Conservation (phyloP, 345 rosid species). For the Tarenaya hassleriana region DNA sequence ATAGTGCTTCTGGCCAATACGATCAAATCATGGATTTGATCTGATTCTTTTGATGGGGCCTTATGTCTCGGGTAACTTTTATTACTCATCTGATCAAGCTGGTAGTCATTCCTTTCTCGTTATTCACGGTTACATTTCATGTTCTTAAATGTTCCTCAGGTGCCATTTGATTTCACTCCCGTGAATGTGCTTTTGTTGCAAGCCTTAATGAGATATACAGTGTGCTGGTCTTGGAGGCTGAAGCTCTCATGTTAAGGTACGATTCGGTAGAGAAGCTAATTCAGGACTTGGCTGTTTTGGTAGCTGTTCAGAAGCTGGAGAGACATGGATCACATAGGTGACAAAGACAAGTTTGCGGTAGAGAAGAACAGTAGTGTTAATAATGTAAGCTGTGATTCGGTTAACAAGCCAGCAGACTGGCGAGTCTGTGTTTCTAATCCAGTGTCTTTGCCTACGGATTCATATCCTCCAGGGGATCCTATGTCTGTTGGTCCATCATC, state of each 20-base stretch:
- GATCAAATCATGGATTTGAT: conserved; percentile 15
- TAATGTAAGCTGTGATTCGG: conserved; percentile 46
- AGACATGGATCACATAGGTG: conserved; percentile 53
- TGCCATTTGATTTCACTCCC: too few species aligned
- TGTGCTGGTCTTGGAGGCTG: conserved; percentile 23
- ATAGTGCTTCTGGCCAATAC: conserved; percentile 14
- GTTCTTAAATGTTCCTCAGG: too few species aligned
- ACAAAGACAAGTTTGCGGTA: conserved; percentile 49
- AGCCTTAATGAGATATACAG: conserved; percentile 17
- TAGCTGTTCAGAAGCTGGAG: conserved; percentile 22
- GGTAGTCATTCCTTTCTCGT: background rate
- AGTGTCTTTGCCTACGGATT: conserved; percentile 41
- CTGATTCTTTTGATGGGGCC: conserved; percentile 2
- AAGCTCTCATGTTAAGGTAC: conserved; percentile 12
- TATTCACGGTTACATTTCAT: conserved; percentile 15
- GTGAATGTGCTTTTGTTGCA: conserved; percentile 10
- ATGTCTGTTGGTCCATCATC: too few species aligned
- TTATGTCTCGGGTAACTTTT: conserved; percentile 12
- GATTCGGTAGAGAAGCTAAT: conserved; percentile 16
- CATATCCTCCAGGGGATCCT: conserved; percentile 43
- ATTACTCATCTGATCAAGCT: conserved; percentile 23
- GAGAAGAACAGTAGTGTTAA: conserved; percentile 46
- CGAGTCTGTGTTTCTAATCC: conserved; percentile 42
- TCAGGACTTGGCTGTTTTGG: conserved; percentile 14
- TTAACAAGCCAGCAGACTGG: conserved; percentile 53